A percentile compares a stretch with the other conserved stretches of the same genome.
Evolutionary conservation across 257 asterid genomes (phyloP).

Genomic region (Linaria vulgaris): DNA sequence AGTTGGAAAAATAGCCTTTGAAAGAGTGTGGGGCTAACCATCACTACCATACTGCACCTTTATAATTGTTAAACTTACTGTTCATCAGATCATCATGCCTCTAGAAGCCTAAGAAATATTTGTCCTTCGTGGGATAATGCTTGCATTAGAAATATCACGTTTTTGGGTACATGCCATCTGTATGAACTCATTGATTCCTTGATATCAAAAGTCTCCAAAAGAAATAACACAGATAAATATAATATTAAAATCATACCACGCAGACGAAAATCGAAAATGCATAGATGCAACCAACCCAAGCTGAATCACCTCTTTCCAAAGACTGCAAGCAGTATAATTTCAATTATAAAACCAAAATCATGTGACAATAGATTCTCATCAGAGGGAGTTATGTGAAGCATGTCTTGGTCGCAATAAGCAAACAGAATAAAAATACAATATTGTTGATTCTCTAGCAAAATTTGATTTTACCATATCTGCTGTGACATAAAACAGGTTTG

Average conservation of each 20-base stretch:
- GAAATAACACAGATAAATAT: not conserved
- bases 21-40: too few relatives aligned
- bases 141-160: slow-evolving; percentile 9
- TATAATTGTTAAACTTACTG: not conserved
- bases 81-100: not conserved
- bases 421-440: not conserved
- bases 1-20: not conserved
- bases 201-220: not conserved
- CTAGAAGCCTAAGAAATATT: slow-evolving; percentile 2
- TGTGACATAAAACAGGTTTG: not conserved
- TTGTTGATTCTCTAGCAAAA: slow-evolving; percentile 3
- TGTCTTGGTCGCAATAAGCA: not conserved
- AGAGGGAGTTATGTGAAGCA: slow-evolving; percentile 17
- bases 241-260: slow-evolving; percentile 58
- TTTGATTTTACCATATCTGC: not conserved
- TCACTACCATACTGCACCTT: too few relatives aligned
- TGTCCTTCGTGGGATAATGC: not conserved
- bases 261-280: slow-evolving; percentile 80
- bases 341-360: slow-evolving; percentile 26
- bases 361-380: slow-evolving; percentile 12
- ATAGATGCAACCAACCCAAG: slow-evolving; percentile 83
- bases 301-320: slow-evolving; percentile 68
- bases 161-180: not conserved
- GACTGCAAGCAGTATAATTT: slow-evolving; percentile 59
- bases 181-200: not conserved